A percentile compares a stretch with the other conserved stretches of the same genome.
These are phyloP conservation scores for Pseudevernia furfuracea DNA, from an alignment of 495 filamentous ascomycete species.

Conservation along the genomic window DNA sequence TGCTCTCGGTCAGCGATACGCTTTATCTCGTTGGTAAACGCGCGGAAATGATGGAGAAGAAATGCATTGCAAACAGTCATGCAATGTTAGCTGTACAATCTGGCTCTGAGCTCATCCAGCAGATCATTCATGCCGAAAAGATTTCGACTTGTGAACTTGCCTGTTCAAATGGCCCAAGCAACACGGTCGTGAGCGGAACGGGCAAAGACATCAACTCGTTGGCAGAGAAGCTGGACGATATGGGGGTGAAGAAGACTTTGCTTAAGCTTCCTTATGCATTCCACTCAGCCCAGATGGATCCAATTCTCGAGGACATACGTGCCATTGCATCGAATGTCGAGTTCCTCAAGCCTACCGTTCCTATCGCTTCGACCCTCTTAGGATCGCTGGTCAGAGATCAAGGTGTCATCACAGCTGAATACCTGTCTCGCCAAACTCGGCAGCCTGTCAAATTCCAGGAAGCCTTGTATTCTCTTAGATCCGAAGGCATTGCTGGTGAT, in stretches of 20 bases:
- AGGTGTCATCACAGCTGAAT: conserved; percentile 16
- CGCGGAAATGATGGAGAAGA: conserved; percentile 29
- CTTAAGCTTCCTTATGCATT: conserved; percentile 53
- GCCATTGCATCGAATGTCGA: conserved; percentile 43
- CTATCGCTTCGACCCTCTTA: conserved; percentile 61
- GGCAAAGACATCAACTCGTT: conserved; percentile 22
- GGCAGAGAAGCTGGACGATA: conserved; percentile 11
- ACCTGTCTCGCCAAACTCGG: conserved; percentile 22
- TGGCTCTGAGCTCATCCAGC: conserved; percentile 7
- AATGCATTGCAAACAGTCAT: conserved; percentile 30
- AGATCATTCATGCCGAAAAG: conserved; percentile 3
- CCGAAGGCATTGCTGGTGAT: conserved; percentile 10
- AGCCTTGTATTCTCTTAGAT: conserved; percentile 20
- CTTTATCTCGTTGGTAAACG: conserved; percentile 35
- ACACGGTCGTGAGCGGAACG: conserved; percentile 32
- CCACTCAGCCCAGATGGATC: conserved; percentile 63
- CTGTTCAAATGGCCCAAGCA: conserved; percentile 32
- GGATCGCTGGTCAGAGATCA: conserved; percentile 18
- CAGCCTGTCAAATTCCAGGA: conserved; percentile 22
- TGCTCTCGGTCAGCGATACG: conserved; percentile 33
- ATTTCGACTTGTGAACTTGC: conserved; percentile 29
- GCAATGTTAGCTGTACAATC: conserved; percentile 29
- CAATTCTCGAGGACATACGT: conserved; percentile 59
- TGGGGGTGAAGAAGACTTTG: conserved; percentile 23
- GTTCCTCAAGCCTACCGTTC: conserved; percentile 53